phyloP scores from a whole-genome alignment of 345 rosid species.

The Populus pruinosa region DNA sequence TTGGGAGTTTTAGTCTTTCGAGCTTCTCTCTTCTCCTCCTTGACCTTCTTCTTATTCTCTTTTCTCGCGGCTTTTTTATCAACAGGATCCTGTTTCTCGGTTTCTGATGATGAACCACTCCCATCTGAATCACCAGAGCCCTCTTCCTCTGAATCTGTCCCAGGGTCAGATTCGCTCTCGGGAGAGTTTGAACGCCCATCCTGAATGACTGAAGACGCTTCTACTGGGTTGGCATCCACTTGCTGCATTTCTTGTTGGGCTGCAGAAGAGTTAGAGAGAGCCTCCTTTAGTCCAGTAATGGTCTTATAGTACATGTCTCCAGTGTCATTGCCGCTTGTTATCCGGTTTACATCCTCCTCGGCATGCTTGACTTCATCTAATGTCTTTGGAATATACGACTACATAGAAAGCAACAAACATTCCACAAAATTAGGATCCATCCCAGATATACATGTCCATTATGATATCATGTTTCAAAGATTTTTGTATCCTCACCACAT shows the following conservation, averaged over 20 bases:
- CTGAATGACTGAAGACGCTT: slow-evolving; percentile 10
- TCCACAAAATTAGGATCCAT: slow-evolving; percentile 1
- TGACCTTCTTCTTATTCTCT: slow-evolving; percentile 94
- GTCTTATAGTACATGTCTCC: slow-evolving; percentile 72
- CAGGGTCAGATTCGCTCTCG: slow-evolving; percentile 23
- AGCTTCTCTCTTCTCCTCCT: slow-evolving; percentile 88
- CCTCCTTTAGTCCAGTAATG: slow-evolving; percentile 76
- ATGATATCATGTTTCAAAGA: not conserved
- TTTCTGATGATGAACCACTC: slow-evolving; percentile 16
- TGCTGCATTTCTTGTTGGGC: slow-evolving; percentile 15
- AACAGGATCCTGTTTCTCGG: slow-evolving; percentile 23
- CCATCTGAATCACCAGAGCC: slow-evolving; percentile 45
- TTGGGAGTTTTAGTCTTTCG: slow-evolving; percentile 84
- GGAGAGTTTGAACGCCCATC: slow-evolving; percentile 10
- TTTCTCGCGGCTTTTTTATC: slow-evolving; percentile 85
- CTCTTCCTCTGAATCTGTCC: slow-evolving; percentile 27
- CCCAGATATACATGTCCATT: not conserved
- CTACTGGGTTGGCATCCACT: slow-evolving; percentile 20
- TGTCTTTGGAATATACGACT: slow-evolving; percentile 89
- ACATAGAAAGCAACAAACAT: not conserved
- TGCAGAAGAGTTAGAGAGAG: slow-evolving; percentile 40
- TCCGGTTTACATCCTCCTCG: slow-evolving; percentile 65
- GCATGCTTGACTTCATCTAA: slow-evolving; percentile 70
- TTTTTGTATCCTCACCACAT: not conserved
- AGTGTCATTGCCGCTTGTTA: slow-evolving; percentile 76